Conservation (phyloP, 2,329 filamentous ascomycete species). For the Colletotrichum euphorbiae region DNA sequence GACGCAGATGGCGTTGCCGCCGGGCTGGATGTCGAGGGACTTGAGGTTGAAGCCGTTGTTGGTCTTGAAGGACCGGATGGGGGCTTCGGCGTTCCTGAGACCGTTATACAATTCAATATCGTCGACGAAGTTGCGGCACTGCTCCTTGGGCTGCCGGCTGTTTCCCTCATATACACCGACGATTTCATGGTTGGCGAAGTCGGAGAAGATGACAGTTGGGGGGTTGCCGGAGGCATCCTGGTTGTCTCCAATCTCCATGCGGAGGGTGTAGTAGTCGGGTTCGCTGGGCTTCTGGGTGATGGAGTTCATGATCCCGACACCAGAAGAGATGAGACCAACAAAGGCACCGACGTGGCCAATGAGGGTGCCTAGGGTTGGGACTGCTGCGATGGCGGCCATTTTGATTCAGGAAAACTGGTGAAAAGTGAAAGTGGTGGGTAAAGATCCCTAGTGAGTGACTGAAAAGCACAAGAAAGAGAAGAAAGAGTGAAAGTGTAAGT, state of each 20-base stretch:
- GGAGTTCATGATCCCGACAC: constrained; percentile 9
- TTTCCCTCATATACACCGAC: constrained; percentile 18
- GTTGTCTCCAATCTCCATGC: constrained; percentile 26
- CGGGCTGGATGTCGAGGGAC: constrained; percentile 24
- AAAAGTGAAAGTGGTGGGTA: constrained; percentile 21
- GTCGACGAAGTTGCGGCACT: constrained; percentile 15
- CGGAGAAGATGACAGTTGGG: constrained; percentile 17
- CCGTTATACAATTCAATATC: constrained; percentile 12
- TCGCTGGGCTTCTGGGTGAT: constrained; percentile 22
- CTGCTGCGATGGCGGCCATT: constrained; percentile 26
- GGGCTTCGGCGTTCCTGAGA: constrained; percentile 23
- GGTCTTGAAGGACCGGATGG: constrained; percentile 17
- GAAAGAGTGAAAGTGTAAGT: constrained; percentile 14
- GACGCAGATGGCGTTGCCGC: constrained; percentile 24
- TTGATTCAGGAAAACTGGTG: constrained; percentile 6
- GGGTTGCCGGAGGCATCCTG: constrained; percentile 23
- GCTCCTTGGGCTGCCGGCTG: constrained; percentile 16
- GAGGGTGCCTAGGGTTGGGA: constrained; percentile 17
- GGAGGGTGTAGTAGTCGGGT: constrained; percentile 19
- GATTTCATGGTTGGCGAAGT: constrained; percentile 13
- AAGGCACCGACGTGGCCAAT: constrained; percentile 20
- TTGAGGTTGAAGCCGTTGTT: constrained; percentile 27
- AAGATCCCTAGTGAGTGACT: constrained; percentile 18
- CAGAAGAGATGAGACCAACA: constrained; percentile 12
- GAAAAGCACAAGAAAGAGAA: constrained; percentile 16